Evolutionary conservation across 257 asterid species (phyloP), one percentile per base, ranked within the genome.

Genomic region (Scutellaria galericulata): DNA sequence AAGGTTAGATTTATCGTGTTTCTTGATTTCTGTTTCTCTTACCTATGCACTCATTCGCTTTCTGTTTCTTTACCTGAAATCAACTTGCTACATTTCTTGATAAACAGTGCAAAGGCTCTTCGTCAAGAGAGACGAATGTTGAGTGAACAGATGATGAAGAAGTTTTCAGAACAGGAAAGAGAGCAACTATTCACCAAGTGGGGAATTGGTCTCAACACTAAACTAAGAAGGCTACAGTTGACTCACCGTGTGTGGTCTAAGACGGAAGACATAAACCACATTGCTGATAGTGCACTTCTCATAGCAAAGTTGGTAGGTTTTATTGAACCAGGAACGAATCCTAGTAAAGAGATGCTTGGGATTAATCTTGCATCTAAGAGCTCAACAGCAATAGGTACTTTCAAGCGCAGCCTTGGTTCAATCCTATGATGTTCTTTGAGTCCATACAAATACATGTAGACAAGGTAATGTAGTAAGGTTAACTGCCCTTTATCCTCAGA

Each of bases 221-320:
- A 88, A 82, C 81, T 64, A 47, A 83, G 99, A 78, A 87, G 98
- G 85, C 80, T 76, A 54, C 97, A 92, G 70, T 60, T 95, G 78
- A 89, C 93, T 47, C 79, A 82, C n/a, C 84, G 74, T 6, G 27
- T 90, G 66, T 95, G 98, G 99, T 77, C 83, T 48, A 85, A 78
- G 50, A 78, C 90, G 1, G 84, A 84, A 9, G 91, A 90, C 80
- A 77, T 84, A 75, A 80, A 80, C 81, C 99, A 95, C 79, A 71
- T 88, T 57, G 55, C 81, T 0, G 88, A 87, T 11, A 92, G 99
- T 41, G 96, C 98, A 40, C 70, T 65, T 68, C 80, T 95, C 9
- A 91, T 95, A 41, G 98, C 96, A 12, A 95, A 88, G 70, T 81
- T 95, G 67, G 84, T 85, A 2, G 93, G 99, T 24, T 78, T 89